A percentile compares a stretch with the other conserved stretches of the same genome.
phyloP scores from a whole-genome alignment of 495 filamentous ascomycete genomes.

The Xylaria cubensis region DNA sequence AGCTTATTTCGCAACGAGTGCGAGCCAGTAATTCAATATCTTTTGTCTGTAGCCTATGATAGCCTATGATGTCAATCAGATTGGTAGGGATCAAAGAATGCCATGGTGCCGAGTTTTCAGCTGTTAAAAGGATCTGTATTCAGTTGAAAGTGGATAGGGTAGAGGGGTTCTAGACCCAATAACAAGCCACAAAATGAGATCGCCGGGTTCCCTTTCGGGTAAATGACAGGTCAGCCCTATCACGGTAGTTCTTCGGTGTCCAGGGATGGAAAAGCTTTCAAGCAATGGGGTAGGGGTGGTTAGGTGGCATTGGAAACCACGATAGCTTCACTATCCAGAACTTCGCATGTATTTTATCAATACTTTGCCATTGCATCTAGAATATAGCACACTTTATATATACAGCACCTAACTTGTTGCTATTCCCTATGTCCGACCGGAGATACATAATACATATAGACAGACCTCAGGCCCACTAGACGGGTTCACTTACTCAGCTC shows the following conservation, averaged over 20 bases:
- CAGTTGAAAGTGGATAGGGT: not conserved
- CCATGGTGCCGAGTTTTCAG: too few species aligned
- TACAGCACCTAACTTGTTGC: not conserved
- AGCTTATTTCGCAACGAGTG: too few species aligned
- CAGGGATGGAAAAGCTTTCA: not conserved
- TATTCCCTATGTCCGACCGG: not conserved
- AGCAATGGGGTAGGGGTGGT: too few species aligned
- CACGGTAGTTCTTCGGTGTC: not conserved
- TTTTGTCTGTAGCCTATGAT: too few species aligned
- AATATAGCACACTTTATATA: not conserved
- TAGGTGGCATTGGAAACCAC: not conserved
- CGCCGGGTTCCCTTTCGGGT: not conserved
- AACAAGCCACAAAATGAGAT: not conserved
- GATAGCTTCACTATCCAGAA: not conserved
- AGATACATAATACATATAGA: conserved; percentile 11
- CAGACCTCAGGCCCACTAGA: conserved; percentile 1
- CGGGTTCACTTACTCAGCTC: conserved; percentile 15
- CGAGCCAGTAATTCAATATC: too few species aligned
- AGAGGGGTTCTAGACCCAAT: not conserved
- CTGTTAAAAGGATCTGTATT: too few species aligned
- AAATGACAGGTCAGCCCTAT: not conserved
- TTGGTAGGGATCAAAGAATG: not conserved
- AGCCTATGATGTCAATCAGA: too few species aligned
- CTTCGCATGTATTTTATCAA: not conserved
- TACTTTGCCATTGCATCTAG: too few species aligned